Percentiles rank a stretch among this genome's conserved stretches.
Evolutionary conservation across 169 alveolate genomes (phyloP).

Genomic region (Amoebophrya sp.): DNA sequence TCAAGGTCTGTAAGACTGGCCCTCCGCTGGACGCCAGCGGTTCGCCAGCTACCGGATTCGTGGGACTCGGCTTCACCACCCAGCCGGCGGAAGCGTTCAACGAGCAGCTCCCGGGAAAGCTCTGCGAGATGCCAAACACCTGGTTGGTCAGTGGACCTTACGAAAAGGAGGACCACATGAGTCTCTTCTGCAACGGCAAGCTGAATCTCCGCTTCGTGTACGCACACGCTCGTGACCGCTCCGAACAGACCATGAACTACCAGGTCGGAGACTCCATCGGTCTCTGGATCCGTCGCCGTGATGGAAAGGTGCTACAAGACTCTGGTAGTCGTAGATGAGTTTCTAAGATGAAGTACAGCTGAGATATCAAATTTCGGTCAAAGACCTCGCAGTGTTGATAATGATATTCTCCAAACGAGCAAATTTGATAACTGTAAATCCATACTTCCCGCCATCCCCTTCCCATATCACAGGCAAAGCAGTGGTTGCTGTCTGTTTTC

Average conservation of each 20-base stretch:
- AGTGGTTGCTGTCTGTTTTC: not conserved
- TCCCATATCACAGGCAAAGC: constrained; percentile 15
- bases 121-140: not conserved
- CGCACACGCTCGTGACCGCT: not conserved
- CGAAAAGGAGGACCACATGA: not conserved
- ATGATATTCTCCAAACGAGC: too few species aligned
- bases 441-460: too few species aligned
- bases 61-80: not conserved
- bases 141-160: not conserved
- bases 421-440: too few species aligned
- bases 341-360: too few species aligned
- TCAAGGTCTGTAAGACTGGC: not conserved
- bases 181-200: not conserved
- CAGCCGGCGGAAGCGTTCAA: not conserved
- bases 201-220: not conserved
- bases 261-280: constrained; percentile 2
- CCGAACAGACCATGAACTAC: not conserved
- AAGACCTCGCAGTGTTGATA: too few species aligned
- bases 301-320: constrained; percentile 8
- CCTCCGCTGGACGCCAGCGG: too few species aligned
- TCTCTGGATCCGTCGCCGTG: not conserved
- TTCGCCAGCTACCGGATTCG: not conserved
- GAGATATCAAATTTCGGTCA: too few species aligned
- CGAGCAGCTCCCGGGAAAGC: not conserved
- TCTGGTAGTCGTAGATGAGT: too few species aligned